Evolutionary conservation across 2,329 filamentous ascomycete species (phyloP).

Genomic region (Pestalotiopsis sp.): DNA sequence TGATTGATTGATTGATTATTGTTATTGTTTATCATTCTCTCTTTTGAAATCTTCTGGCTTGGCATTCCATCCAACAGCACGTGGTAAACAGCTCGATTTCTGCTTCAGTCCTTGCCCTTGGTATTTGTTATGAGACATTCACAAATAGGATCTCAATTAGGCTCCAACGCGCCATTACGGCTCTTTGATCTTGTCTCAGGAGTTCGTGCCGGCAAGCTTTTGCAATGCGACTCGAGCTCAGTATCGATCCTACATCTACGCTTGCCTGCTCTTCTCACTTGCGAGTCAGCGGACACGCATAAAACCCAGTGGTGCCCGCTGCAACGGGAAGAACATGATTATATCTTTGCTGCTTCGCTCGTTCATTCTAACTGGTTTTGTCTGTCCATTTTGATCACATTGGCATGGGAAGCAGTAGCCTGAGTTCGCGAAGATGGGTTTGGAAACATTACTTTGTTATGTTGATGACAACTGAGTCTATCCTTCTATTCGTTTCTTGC

Average conservation of each 20-base stretch:
- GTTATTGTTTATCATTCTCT: too few species aligned
- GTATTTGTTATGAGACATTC: too few species aligned
- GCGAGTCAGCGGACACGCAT: neutral
- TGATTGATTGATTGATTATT: neutral
- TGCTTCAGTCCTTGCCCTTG: neutral
- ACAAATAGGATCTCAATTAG: neutral
- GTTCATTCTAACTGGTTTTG: neutral
- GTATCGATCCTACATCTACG: neutral
- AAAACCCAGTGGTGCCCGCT: neutral
- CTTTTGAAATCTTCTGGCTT: too few species aligned
- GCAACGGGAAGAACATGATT: neutral
- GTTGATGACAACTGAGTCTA: neutral
- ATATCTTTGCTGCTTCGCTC: neutral
- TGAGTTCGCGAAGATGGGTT: neutral
- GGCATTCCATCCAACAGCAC: neutral
- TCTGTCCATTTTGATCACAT: neutral
- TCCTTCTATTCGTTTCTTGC: slow-evolving; percentile 9
- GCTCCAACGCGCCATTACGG: neutral
- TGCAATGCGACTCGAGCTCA: neutral
- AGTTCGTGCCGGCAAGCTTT: neutral
- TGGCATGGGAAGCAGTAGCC: too few species aligned
- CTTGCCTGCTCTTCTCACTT: neutral
- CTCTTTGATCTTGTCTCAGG: neutral
- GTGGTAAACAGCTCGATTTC: too few species aligned
- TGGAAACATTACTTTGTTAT: neutral